Percentiles rank a stretch among this genome's conserved stretches.
These are phyloP conservation scores for Casuarina equisetifolia DNA, from an alignment of 306 rosid genomes.

Conservation along the genomic window DNA sequence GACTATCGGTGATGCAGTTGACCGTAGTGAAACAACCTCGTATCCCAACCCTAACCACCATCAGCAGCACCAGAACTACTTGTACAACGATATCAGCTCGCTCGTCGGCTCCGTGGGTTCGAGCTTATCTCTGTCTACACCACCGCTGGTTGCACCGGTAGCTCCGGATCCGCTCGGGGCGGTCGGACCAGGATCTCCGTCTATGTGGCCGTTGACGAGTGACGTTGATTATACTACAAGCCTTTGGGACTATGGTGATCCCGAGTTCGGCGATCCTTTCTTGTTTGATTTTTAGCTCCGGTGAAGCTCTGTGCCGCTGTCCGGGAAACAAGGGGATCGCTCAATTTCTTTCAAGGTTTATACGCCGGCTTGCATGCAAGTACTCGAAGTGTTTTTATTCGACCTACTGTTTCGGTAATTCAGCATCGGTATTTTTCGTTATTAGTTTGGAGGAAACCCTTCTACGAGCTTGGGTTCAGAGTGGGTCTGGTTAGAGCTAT, in stretches of 20 bases:
- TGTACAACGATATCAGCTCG: conserved; percentile 27
- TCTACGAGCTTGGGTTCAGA: neutral
- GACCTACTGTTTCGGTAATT: neutral
- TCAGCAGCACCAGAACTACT: conserved; percentile 15
- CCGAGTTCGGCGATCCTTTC: conserved; percentile 74
- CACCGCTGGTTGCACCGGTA: conserved; percentile 30
- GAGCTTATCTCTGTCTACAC: conserved; percentile 30
- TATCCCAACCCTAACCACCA: conserved; percentile 24
- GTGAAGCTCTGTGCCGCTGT: neutral
- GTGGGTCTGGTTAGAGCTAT: neutral
- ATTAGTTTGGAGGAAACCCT: neutral
- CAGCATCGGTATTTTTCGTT: neutral
- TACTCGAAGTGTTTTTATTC: neutral
- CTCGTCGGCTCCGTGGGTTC: conserved; percentile 37
- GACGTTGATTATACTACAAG: conserved; percentile 53
- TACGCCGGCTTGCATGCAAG: conserved; percentile 28
- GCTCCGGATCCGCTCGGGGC: conserved; percentile 44
- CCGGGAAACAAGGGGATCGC: neutral
- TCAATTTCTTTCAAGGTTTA: conserved; percentile 1
- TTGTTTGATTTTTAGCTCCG: conserved; percentile 51
- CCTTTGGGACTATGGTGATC: conserved; percentile 83
- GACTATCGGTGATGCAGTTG: neutral
- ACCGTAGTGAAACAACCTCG: conserved; percentile 22
- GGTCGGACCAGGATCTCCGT: conserved; percentile 51
- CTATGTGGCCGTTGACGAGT: conserved; percentile 56